Percentiles rank a stretch among this genome's conserved stretches.
Conservation (phyloP, 352 stramenopile species). For the Peronospora farinosa region DNA sequence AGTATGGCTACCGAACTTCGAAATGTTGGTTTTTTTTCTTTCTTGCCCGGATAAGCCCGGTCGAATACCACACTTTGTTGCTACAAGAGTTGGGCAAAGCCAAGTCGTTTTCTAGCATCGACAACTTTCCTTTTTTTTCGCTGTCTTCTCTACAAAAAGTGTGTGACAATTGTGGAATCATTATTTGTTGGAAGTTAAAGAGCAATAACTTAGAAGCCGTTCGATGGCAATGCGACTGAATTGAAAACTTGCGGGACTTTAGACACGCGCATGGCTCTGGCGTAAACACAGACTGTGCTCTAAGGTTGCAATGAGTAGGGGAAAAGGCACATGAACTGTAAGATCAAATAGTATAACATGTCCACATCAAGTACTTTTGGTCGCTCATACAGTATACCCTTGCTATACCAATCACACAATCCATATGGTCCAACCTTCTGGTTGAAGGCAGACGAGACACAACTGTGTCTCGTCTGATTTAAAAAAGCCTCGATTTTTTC, state of each 20-base stretch:
- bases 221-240: constrained; percentile 8
- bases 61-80: constrained; percentile 7
- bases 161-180: constrained; percentile 10
- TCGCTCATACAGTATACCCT: background rate
- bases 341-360: background rate
- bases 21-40: background rate
- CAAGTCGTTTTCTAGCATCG: background rate
- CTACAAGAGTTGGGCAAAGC: background rate
- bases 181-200: background rate
- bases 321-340: background rate
- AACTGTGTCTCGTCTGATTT: constrained; percentile 10
- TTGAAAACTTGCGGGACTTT: constrained; percentile 9
- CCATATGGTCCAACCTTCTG: constrained; percentile 17
- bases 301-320: background rate
- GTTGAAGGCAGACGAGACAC: constrained; percentile 11
- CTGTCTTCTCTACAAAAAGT: no score
- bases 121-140: no score
- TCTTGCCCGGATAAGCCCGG: constrained; percentile 14
- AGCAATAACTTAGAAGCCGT: background rate
- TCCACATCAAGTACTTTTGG: no score
- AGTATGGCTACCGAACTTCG: background rate
- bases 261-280: constrained; percentile 17
- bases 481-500: background rate
- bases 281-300: constrained; percentile 10
- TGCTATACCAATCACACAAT: background rate